Evolutionary conservation across 2,329 filamentous ascomycete species (phyloP), one percentile per base, ranked within the genome.

Genomic region (Graphiopsis chlorocephala): DNA sequence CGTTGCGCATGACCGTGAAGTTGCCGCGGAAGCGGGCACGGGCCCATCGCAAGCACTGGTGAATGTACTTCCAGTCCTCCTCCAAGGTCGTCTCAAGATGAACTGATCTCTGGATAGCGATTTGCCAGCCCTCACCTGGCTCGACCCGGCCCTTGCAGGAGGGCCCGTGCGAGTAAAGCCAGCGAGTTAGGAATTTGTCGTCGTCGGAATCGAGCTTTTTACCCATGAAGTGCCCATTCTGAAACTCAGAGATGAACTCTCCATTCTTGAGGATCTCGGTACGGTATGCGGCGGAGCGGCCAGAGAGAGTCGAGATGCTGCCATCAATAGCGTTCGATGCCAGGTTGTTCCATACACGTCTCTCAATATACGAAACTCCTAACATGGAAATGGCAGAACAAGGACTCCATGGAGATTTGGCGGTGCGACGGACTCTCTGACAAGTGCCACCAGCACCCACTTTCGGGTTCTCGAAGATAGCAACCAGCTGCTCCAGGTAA

Each of bases 321-420:
- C 85, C 85, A 64, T 89, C 86, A 11, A 88, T 75, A 7, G 81
- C 77, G 66, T 84, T 85, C 7, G 83, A 83, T 0, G 84, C 78
- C 0, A 82, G 80, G 61, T 85, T 83, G 70, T 89, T 86, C 72
- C 84, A 89, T 71, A 88, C 88, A 73, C 88, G 85, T 0, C 86
- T 83, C 68, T 85, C 81, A 0, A 89, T 80, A 71, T 88, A 88
- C n/a, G 81, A 73, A 31, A 82, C 82, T 0, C 84, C 86, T 31
- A 31, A 8, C n/a, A n/a, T 31, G 5, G 29, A 6, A 20, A 88
- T 77, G 71, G 86, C 81, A 73, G 88, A 66, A 4, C 69, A 63
- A 64, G 69, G 47, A 12, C 15, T 11, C 48, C 48, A 52, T 4
- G 26, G 20, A 55, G 64, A 65, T 1, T 12, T 11, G 17, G 31